Evolutionary conservation across 1,139 yeast species (phyloP), one percentile per base, ranked within the genome.

Genomic region (Geotrichum aggregatum): DNA sequence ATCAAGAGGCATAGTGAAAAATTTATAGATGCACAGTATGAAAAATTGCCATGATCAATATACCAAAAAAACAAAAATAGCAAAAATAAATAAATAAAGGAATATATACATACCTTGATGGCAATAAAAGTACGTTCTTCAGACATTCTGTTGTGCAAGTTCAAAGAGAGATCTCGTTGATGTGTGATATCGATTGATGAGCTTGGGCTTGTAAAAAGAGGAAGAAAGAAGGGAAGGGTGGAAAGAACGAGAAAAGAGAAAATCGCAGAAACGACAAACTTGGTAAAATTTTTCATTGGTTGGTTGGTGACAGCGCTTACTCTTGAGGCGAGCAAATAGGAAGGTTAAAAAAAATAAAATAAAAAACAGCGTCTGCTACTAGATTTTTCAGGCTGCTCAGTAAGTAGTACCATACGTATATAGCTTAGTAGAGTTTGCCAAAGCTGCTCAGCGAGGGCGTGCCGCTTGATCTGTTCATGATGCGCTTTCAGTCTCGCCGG

Each of bases 101-200:
- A 24, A 24, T 33, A 33, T 34, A 13, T n/a, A 48, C 65, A 35
- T 56, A 69, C 74, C 71, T 92, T 92, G 76, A 92, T 87, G 69
- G 98, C 98, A 81, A 92, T 92, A 75, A 92, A 92, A 72, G 98
- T 91, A 87, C 95, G 88, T 79, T 91, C 98, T 74, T 71, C 71
- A 62, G 82, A 70, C 80, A 76, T 76, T 66, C 61, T 69, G 57
- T 62, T 69, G 57, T 56, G 42, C 30, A 39, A 7, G 42, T 21
- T 21, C 10, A 36, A 18, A 16, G 41, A 14, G 6, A 21, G 36
- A 14, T 33, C 16, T 10, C n/a, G 18, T 10, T 34, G 36, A 34
- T 34, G 36, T 8, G n/a, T 34, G 36, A 34, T 34, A 36, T 24
- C 14, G 30, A 16, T 19, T 42, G 44, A 33, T 11, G 35, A 8